Base-by-base conservation (phyloP, 208 protist genomes). In the Novymonas esmeraldas region DNA sequence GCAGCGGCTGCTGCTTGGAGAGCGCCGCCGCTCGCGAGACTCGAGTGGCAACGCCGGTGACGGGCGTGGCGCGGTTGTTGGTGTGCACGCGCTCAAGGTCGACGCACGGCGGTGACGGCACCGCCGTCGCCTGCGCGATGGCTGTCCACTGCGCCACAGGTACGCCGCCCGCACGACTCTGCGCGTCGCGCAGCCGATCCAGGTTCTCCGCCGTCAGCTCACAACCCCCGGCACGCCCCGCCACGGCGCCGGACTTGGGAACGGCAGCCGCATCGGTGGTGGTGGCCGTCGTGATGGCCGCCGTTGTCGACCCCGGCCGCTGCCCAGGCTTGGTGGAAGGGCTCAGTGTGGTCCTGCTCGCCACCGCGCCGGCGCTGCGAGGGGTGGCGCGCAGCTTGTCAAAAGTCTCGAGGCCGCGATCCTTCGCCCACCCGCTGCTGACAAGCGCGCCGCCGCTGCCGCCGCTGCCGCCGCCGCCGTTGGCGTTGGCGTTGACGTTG, bases 191-290 rank as follows among this genome's bases (percentile, higher is more conserved):
- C 33, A 59, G 6, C 33, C 54, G 54, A 13, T 59, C 54, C 33
- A 59, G 39, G 26, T 59, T 59, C 39, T 59, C 20, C 6, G 34
- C 9, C 2, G 54, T 59, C 3, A 59, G 34, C 54, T 59, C 54
- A 11, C 34, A 59, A n/a, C n/a, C n/a, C n/a, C n/a, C n/a, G n/a
- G n/a, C n/a, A n/a, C n/a, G n/a, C n/a, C n/a, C n/a, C n/a, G n/a
- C n/a, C n/a, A n/a, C n/a, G n/a, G n/a, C n/a, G n/a, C n/a, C n/a
- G n/a, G n/a, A n/a, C n/a, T n/a, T n/a, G n/a, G n/a, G n/a, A n/a
- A n/a, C n/a, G n/a, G n/a, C n/a, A n/a, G n/a, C n/a, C n/a, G n/a
- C n/a, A n/a, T n/a, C n/a, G 14, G 50, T 2, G 26, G 29, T 38
- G 11, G 50, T 39, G 7, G 29, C 29, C 18, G 18, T 11, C 16